A percentile compares a stretch with the other conserved stretches of the same genome.
Evolutionary conservation across 2,329 filamentous ascomycete genomes (phyloP).

Genomic region (Penicillium polonicum): DNA sequence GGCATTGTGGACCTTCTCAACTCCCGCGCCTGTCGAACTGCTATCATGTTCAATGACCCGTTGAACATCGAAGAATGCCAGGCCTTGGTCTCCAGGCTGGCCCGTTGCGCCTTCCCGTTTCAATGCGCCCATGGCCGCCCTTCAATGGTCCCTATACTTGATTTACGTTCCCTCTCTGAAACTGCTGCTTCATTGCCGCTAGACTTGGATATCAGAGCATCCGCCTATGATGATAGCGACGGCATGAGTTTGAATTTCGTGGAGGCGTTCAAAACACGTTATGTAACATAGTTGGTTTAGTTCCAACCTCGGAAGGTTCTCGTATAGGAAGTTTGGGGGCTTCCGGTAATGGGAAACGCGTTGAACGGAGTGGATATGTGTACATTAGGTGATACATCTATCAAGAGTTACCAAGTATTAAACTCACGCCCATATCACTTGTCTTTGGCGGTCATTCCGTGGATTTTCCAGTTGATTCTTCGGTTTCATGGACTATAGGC

Average conservation of each 20-base stretch:
- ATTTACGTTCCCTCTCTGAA: constrained; percentile 23
- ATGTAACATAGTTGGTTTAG: constrained; percentile 12
- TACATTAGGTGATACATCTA: not conserved
- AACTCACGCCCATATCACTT: not conserved
- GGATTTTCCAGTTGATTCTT: not conserved
- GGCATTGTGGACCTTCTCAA: constrained; percentile 66
- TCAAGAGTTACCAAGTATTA: not conserved
- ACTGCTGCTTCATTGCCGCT: not conserved
- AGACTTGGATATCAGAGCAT: not conserved
- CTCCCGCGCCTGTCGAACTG: constrained; percentile 50
- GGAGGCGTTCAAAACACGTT: constrained; percentile 18
- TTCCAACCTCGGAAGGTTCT: not conserved
- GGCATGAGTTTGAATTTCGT: constrained; percentile 10
- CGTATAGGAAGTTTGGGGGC: not conserved
- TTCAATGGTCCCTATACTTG: constrained; percentile 47
- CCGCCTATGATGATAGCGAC: constrained; percentile 5
- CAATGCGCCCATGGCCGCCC: constrained; percentile 53
- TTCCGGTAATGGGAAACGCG: not conserved
- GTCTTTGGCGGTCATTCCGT: not conserved
- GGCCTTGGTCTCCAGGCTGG: constrained; percentile 38
- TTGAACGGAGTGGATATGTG: not conserved
- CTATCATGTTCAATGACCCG: constrained; percentile 53
- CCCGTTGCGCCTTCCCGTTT: constrained; percentile 49
- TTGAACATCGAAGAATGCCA: constrained; percentile 41
- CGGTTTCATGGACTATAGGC: not conserved